Base-by-base conservation (phyloP, 129 eudicot species). In the Flaveria brownii region DNA sequence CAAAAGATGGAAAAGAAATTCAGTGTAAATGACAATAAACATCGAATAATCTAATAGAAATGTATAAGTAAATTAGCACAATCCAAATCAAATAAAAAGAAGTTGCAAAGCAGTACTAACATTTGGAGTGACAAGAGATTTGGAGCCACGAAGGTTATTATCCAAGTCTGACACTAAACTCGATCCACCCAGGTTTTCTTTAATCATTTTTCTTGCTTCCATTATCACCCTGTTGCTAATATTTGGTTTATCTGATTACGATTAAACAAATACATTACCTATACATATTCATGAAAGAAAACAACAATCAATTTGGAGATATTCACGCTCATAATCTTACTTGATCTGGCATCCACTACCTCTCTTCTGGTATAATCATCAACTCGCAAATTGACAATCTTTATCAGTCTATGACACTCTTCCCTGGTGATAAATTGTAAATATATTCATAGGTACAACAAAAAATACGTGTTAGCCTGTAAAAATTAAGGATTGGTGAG, bases 191-290 rank as follows among this genome's bases (percentile, higher is more conserved):
- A 80, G 77, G 84, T 86, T 90, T 65, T 88, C 83, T 51, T 87
- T 78, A 54, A 93, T 82, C 96, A 92, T 81, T 67, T 81, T 82
- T 82, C 85, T 90, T 36, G 98, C 98, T 88, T 93, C 96, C 84
- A 30, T 74, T 74, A 90, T 63, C 65, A 87, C 90, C 78, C 80
- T 81, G 82, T 43, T 82, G 59, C 79, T 72, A 11, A 54, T 42
- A 77, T 86, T 87, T 77, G 85, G 81, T 73, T 78, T 57, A 50
- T 76, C 89, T 88, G 92, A 71, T 64, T 65, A 75, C 22, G 51
- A 69, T 69, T 25, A 5, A 43, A 16, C 8, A n/a, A 70, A 9
- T 57, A 43, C 41, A 81, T 61, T 17, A 78, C 45, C 25, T 17
- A 26, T 36, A 13, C 16, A 43, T 47, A 46, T 51, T 68, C 43